Evolutionary conservation across 495 filamentous ascomycete genomes (phyloP), one percentile per base, ranked within the genome.

Genomic region (Penicillium lagena): DNA sequence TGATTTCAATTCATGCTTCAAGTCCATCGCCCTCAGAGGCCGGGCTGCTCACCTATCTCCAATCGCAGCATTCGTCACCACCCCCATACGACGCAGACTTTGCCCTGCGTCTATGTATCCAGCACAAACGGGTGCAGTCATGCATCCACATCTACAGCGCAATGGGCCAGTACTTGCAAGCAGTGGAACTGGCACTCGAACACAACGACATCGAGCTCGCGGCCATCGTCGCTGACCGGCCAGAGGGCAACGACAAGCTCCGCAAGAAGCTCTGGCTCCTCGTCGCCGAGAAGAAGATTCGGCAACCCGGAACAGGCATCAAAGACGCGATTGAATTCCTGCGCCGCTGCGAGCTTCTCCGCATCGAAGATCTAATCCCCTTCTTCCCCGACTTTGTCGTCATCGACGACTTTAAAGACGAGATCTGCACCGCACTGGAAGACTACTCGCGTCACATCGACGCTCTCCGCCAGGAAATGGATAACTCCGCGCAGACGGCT

Each of bases 381-480:
- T 96, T 96, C 70, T 98, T 98, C 71, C 94, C 93, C 0, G 93
- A 98, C 58, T 98, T 98, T 51, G 89, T 96, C n/a, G 85, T 96
- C 38, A 96, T 98, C 43, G 93, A 98, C 56, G 89, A 96, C 64
- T 97, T 98, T 73, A 96, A 98, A 61, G 88, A 95, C 40, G 94
- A 97, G 57, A 97, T 98, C 15, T 98, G 93, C 70, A 73, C 80
- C 0, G 93, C 93, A 2, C 73, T 98, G 4, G 94, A 98, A 64
- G 83, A 90, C 22, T 97, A 98, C 66, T 85, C 80, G 33, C 82
- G 86, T 7, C 84, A 87, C 47, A 98, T 98, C 55, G 91, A 96
- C 52, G 73, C 69, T 1, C 68, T 98, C n/a, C 87, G 90, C 40
- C 79, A 84, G 46, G 93, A 97, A 60, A 98, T 97, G 94, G 94